Conservation (phyloP, 495 filamentous ascomycete genomes). For the Aspergillus panamensis region DNA sequence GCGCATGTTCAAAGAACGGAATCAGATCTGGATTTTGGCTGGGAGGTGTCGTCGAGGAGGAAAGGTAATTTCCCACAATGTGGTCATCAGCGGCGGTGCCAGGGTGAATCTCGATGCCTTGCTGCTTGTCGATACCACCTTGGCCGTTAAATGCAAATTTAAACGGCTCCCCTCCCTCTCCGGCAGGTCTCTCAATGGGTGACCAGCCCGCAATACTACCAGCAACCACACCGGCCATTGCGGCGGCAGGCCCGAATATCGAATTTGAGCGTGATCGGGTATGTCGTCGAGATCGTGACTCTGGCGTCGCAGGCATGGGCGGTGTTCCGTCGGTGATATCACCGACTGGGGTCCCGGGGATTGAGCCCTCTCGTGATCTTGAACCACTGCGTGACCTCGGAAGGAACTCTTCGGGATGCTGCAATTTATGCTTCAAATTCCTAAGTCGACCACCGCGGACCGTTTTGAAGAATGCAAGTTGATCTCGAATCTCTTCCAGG, state of each 20-base stretch:
- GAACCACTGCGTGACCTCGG: slow-evolving; percentile 70
- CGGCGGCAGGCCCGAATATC: slow-evolving; percentile 75
- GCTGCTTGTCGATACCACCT: slow-evolving; percentile 46
- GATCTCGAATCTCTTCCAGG: slow-evolving; percentile 68
- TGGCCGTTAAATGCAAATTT: slow-evolving; percentile 42
- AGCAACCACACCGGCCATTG: slow-evolving; percentile 81
- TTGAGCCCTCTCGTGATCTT: slow-evolving; percentile 67
- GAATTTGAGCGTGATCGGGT: slow-evolving; percentile 85
- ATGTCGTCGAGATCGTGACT: slow-evolving; percentile 66
- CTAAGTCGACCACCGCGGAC: slow-evolving; percentile 82
- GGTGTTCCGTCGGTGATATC: slow-evolving; percentile 47
- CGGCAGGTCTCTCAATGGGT: slow-evolving; percentile 62
- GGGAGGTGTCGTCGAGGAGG: slow-evolving; percentile 46
- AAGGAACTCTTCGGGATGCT: slow-evolving; percentile 73
- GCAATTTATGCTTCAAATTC: slow-evolving; percentile 78
- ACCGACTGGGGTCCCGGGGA: slow-evolving; percentile 63
- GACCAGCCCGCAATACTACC: slow-evolving; percentile 88
- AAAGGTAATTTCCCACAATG: slow-evolving; percentile 45
- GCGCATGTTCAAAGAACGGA: slow-evolving; percentile 49
- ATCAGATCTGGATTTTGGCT: slow-evolving; percentile 57
- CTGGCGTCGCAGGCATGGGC: slow-evolving; percentile 60
- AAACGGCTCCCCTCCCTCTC: slow-evolving; percentile 46
- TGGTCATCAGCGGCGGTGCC: slow-evolving; percentile 54
- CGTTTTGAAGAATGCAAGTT: slow-evolving; percentile 70
- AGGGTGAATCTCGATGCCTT: slow-evolving; percentile 57